Conservation (phyloP, 352 stramenopile species). For the Aphanomyces invadans region DNA sequence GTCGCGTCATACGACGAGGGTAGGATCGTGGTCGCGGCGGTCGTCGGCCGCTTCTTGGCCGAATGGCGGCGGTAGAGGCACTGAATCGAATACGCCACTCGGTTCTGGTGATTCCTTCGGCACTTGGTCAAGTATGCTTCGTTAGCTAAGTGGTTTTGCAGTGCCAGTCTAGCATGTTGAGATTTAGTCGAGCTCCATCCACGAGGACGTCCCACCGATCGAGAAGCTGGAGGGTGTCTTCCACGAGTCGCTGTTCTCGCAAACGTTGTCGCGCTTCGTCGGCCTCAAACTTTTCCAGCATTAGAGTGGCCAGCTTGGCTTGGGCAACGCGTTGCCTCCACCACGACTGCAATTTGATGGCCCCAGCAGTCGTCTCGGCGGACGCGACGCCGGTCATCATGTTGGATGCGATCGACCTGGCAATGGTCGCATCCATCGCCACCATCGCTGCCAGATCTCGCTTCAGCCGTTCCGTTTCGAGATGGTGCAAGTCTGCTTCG, state of each 20-base stretch:
- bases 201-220: no score
- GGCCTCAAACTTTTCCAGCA: conserved; percentile 1
- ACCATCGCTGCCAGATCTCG: background rate
- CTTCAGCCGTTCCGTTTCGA: background rate
- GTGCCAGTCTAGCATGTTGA: background rate
- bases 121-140: conserved; percentile 7
- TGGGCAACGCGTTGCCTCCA: background rate
- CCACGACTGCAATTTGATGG: background rate
- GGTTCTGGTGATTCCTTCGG: conserved; percentile 2
- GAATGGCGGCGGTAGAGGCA: background rate
- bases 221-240: conserved; percentile 1
- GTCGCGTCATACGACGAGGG: background rate
- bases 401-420: background rate
- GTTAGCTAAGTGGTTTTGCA: background rate
- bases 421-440: background rate
- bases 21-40: background rate
- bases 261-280: background rate
- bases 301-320: background rate
- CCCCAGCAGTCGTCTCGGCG: background rate
- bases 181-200: no score
- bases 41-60: conserved; percentile 1
- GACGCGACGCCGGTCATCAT: background rate
- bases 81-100: conserved; percentile 11
- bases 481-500: background rate
- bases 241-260: background rate